phyloP scores from a whole-genome alignment of 129 eudicot species.

The Solidago caesia region DNA sequence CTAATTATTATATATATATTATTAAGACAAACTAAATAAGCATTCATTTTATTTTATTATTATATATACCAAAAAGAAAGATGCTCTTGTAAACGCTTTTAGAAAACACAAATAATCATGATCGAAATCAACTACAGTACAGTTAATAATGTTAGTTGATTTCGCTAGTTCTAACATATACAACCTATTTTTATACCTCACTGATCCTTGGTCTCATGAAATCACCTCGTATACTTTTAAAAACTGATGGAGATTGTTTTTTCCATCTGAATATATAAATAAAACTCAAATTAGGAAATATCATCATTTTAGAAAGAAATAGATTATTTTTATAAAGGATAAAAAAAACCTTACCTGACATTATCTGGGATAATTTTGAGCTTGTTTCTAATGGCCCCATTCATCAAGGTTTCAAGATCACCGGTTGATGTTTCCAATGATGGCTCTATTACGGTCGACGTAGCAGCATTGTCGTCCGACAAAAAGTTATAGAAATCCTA shows the following conservation, averaged over 20 bases:
- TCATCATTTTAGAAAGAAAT: neutral
- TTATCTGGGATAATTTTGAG: constrained; percentile 48
- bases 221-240: constrained; percentile 39
- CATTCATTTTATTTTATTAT: neutral
- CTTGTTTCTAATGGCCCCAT: constrained; percentile 52
- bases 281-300: neutral
- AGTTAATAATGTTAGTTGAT: too few species aligned
- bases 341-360: constrained; percentile 40
- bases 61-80: too few species aligned
- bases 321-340: too few species aligned
- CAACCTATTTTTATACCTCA: constrained; percentile 38
- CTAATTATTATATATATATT: constrained; percentile 16
- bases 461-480: neutral
- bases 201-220: constrained; percentile 62
- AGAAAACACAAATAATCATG: too few species aligned
- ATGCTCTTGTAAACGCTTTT: too few species aligned
- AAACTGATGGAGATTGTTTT: constrained; percentile 47
- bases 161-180: too few species aligned
- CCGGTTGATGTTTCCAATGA: neutral
- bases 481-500: constrained; percentile 1
- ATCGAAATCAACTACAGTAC: too few species aligned
- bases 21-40: neutral
- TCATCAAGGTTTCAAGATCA: constrained; percentile 11
- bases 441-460: neutral
- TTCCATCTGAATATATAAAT: constrained; percentile 45